phyloP scores from a whole-genome alignment of 129 eudicot genomes.

The Centrapalus pauciflorus region DNA sequence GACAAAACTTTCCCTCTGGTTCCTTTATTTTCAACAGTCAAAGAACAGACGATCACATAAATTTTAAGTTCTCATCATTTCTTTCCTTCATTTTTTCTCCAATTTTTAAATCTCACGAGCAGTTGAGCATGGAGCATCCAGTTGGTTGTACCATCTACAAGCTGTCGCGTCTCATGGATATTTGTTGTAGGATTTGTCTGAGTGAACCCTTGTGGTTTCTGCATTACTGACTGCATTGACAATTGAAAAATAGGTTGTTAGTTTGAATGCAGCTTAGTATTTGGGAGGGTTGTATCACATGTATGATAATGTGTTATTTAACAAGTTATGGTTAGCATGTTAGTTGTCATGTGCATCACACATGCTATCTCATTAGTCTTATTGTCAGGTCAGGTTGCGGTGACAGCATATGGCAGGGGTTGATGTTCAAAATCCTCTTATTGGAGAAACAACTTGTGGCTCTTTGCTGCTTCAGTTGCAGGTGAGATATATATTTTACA shows the following conservation, averaged over 20 bases:
- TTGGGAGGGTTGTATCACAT: too few relatives aligned
- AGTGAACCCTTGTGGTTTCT: not conserved
- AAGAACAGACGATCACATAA: too few relatives aligned
- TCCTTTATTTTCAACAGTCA: too few relatives aligned
- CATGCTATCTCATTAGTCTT: not conserved
- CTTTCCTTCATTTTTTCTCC: too few relatives aligned
- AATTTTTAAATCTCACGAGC: too few relatives aligned
- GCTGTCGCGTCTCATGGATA: too few relatives aligned
- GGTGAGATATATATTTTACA: constrained; percentile 24
- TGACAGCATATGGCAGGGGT: constrained; percentile 51
- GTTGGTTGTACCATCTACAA: too few relatives aligned
- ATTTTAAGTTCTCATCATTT: too few relatives aligned
- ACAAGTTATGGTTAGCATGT: not conserved
- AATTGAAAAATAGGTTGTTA: not conserved
- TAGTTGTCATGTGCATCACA: not conserved
- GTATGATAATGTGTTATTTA: not conserved
- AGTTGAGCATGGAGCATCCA: too few relatives aligned
- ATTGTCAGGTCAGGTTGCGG: constrained; percentile 13
- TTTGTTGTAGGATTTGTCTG: too few relatives aligned
- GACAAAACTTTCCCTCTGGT: too few relatives aligned
- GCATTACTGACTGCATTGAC: not conserved
- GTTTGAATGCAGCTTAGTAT: not conserved
- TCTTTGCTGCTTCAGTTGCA: constrained; percentile 75
- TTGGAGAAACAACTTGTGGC: constrained; percentile 74
- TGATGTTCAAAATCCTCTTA: constrained; percentile 49